Base-by-base conservation (phyloP, 306 rosid genomes). In the Adenanthera pavonina region DNA sequence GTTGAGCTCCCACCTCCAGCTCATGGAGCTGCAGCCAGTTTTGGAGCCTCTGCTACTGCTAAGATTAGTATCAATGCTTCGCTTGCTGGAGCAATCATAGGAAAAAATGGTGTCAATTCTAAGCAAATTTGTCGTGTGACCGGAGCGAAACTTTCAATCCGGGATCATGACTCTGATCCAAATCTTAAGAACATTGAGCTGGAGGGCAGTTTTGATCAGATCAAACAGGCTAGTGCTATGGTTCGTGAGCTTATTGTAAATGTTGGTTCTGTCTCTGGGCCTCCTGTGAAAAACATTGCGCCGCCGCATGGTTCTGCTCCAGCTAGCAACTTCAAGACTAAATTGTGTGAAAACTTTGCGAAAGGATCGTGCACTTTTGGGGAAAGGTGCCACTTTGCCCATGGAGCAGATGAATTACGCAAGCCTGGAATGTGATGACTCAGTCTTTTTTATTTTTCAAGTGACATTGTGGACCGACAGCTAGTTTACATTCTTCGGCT, bases 301-400 rank as follows among this genome's bases (percentile, higher is more conserved):
- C 46, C 48, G 44, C 46, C 48, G 44, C 82, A 81, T 12, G 80
- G 67, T n/a, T 77, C 86, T 3, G 84, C 67, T 10, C 54, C 84
- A 0, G 86, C 75, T 20, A 83, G 75, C 82, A 89, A 87, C 81
- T 90, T 90, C 68, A 90, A 87, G 91, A 90, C 92, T 13, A 90
- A 90, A 69, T 70, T 89, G 11, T 90, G 94, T 59, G 94, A 89
- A 17, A 90, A 90, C 78, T 90, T 85, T 44, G 57, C 87, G 0
- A 90, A 90, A 61, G 92, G 94, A 49, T 72, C 88, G 7, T 90
- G 94, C 88, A 88, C 94, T n/a, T 90, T 90, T 38, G 91, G 94
- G 61, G 94, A 90, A 5, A 83, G 90, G 80, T 90, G 94, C 78
- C 94, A 90, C 80, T 90, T 90, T 80, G 94, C 94, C 3, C 94